Conservation (phyloP, 2,329 filamentous ascomycete species). For the Aspergillus thermomutatus region DNA sequence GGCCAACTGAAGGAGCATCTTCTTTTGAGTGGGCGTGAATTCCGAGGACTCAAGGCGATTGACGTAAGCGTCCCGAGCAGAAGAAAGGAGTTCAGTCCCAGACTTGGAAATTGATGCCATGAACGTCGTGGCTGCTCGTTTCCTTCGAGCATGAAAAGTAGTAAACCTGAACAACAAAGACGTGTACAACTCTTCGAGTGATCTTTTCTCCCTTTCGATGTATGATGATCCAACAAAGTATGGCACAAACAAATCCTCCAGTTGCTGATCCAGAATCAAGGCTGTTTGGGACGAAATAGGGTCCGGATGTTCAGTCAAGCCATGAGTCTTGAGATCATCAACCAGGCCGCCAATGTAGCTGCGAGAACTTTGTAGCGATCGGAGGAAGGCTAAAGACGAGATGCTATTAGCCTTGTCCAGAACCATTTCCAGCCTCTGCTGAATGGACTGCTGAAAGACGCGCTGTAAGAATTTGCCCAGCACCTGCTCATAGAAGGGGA, state of each 20-base stretch:
- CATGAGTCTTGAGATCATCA: constrained; percentile 90
- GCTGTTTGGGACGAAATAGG: constrained; percentile 82
- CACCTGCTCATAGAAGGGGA: constrained; percentile 94
- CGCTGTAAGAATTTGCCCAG: constrained; percentile 89
- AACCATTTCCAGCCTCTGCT: constrained; percentile 92
- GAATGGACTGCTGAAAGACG: constrained; percentile 96
- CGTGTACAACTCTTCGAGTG: constrained; percentile 77
- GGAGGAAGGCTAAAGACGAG: constrained; percentile 85
- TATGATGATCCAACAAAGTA: constrained; percentile 65
- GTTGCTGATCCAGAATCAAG: constrained; percentile 63
- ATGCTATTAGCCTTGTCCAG: constrained; percentile 90
- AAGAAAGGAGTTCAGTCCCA: constrained; percentile 81
- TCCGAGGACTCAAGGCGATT: constrained; percentile 86
- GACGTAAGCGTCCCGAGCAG: constrained; percentile 87
- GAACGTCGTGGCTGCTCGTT: constrained; percentile 86
- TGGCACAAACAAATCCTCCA: constrained; percentile 64
- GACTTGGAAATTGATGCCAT: constrained; percentile 89
- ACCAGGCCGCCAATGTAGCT: constrained; percentile 84
- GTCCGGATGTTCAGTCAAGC: constrained; percentile 91
- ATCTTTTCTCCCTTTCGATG: constrained; percentile 63
- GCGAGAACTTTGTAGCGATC: constrained; percentile 84
- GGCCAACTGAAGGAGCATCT: constrained; percentile 84
- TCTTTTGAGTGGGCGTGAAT: constrained; percentile 80
- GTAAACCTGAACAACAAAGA: constrained; percentile 95
- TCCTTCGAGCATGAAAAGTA: constrained; percentile 76